Conservation (phyloP, 2,329 filamentous ascomycete genomes). For the Thielaviopsis populi region DNA sequence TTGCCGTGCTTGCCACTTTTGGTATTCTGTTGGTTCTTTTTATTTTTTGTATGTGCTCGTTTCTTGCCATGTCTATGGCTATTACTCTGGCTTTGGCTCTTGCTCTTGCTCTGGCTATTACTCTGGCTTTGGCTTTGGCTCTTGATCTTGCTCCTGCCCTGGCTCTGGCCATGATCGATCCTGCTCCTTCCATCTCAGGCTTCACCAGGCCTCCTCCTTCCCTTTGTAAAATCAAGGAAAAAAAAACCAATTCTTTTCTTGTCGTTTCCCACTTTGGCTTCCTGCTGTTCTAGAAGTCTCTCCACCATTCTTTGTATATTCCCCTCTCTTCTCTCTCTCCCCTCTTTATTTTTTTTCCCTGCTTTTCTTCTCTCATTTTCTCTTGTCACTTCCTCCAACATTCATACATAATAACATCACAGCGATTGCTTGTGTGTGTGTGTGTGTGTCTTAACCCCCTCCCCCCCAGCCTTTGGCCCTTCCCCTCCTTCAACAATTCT, state of each 20-base stretch:
- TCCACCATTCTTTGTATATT: background rate
- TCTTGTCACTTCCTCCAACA: too few relatives aligned
- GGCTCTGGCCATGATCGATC: background rate
- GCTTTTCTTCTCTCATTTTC: too few relatives aligned
- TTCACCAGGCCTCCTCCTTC: background rate
- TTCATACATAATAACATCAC: too few relatives aligned
- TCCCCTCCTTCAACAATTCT: background rate
- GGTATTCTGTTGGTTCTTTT: background rate
- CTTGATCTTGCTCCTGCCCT: too few relatives aligned
- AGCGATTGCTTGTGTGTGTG: too few relatives aligned
- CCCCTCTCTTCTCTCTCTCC: background rate
- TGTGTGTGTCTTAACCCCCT: too few relatives aligned
- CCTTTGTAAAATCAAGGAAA: background rate
- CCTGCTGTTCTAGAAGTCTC: background rate
- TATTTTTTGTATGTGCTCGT: background rate
- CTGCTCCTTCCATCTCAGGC: background rate
- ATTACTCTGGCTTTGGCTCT: too few relatives aligned
- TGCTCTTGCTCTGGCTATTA: too few relatives aligned
- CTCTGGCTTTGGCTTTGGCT: too few relatives aligned
- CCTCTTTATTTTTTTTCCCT: background rate
- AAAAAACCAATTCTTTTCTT: background rate
- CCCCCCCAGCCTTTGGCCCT: background rate
- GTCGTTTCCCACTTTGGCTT: background rate
- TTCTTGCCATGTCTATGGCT: background rate
- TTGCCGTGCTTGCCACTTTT: background rate